Base-by-base conservation (phyloP, 805 yeast species). In the Metschnikowia arizonensis region DNA sequence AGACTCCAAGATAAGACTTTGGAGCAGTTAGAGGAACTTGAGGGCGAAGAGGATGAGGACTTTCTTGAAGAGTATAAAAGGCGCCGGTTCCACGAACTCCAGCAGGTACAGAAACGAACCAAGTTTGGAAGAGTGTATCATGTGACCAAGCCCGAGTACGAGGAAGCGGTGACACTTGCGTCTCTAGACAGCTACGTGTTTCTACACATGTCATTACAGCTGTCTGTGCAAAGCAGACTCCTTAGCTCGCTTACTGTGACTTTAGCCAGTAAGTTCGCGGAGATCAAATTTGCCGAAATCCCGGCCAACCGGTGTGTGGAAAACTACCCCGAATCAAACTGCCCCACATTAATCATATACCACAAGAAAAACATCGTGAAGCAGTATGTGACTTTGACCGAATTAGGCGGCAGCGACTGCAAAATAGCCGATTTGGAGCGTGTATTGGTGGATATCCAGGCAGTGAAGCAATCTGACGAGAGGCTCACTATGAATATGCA, bases 41-140 rank as follows among this genome's bases (percentile, higher is more conserved):
- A 91, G 62, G 97, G 84, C 55, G 95, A 88, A 33, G 97, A 91
- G 58, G 95, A 88, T 54, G 97, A 89, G 54, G 97, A 88, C 7
- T 91, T 91, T 56, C 66, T 93, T 48, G 81, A 85, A 49, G 68
- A 71, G 50, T 93, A 93, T 64, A 83, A 88, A 53, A 77, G 76
- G 50, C 84, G 86, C 60, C 74, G 98, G 51, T 68, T 91, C 61
- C 76, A 73, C n/a, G 95, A 91, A 61, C 65, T 93, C 50, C 72
- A 78, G 53, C 73, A 77, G 53, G 62, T 86, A 56, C 78, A 77
- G 35, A 68, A 77, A 28, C 71, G 79, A 43, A 75, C 76, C 55
- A 75, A 69, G 59, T 91, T 77, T 62, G 98, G 99, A 6, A 65
- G 75, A 15, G 91, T 93, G 5, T 75, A 73, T 37, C 89, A 88